Evolutionary conservation across 1,139 yeast species (phyloP).

Genomic region (Yamadazyma diddensiae): DNA sequence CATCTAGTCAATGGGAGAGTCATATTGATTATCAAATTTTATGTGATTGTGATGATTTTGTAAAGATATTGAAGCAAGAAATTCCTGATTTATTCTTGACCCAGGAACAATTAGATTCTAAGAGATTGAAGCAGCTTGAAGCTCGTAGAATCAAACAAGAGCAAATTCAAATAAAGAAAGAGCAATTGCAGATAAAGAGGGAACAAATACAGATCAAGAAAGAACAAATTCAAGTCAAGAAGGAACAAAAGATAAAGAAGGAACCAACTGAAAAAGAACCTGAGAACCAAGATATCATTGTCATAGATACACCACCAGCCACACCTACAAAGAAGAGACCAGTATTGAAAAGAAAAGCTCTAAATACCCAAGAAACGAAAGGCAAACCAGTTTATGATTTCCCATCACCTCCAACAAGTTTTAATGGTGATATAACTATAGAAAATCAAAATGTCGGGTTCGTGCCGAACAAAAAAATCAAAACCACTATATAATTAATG

Average conservation of each 20-base stretch:
- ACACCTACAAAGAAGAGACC: slow-evolving; percentile 21
- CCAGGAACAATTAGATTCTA: slow-evolving; percentile 50
- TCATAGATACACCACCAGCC: slow-evolving; percentile 21
- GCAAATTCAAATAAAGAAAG: slow-evolving; percentile 5
- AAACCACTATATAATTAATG: slow-evolving; percentile 3
- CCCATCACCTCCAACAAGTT: slow-evolving; percentile 23
- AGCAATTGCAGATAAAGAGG: slow-evolving; percentile 11
- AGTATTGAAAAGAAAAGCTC: slow-evolving; percentile 16
- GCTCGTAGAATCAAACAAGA: slow-evolving; percentile 12
- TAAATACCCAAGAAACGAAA: slow-evolving; percentile 6
- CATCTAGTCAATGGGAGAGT: slow-evolving; percentile 51
- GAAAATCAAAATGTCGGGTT: slow-evolving; percentile 5
- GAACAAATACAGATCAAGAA: slow-evolving; percentile 10
- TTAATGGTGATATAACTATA: slow-evolving; percentile 13
- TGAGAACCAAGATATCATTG: too few species aligned
- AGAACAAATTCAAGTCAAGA: slow-evolving; percentile 4
- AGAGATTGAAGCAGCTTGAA: slow-evolving; percentile 29
- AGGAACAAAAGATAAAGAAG: too few species aligned
- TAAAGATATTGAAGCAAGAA: slow-evolving; percentile 46
- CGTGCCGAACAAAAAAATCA: slow-evolving; percentile 1
- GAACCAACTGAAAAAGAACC: too few species aligned
- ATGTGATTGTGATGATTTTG: slow-evolving; percentile 83
- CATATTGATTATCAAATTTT: slow-evolving; percentile 70
- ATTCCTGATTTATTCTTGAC: slow-evolving; percentile 59
- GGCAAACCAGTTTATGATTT: slow-evolving; percentile 12